phyloP scores from a whole-genome alignment of 1,139 yeast species.

The Debaryomyces udenii region DNA sequence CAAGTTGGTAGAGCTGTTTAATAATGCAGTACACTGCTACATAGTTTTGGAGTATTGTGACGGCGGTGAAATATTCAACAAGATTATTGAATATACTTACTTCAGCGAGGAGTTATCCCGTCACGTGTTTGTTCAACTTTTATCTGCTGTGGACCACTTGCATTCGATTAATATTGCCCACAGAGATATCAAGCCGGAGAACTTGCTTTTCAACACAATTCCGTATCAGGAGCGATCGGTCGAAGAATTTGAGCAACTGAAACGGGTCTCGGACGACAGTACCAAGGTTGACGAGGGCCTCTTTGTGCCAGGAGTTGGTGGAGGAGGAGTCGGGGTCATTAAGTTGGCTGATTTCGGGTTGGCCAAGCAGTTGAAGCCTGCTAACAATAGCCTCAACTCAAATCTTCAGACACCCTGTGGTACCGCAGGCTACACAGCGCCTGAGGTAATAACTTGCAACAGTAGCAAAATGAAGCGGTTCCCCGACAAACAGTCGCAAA shows the following conservation, averaged over 20 bases:
- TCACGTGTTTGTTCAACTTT: constrained; percentile 83
- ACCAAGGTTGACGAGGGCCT: constrained; percentile 85
- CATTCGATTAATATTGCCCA: constrained; percentile 87
- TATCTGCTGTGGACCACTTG: constrained; percentile 77
- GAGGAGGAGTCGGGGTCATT: constrained; percentile 85
- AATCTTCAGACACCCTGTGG: constrained; percentile 72
- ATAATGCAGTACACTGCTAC: constrained; percentile 62
- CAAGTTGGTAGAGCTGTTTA: constrained; percentile 65
- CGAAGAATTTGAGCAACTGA: constrained; percentile 41
- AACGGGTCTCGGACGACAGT: constrained; percentile 75
- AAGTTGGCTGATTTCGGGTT: constrained; percentile 93
- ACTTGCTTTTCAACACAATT: constrained; percentile 64
- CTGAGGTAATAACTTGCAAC: constrained; percentile 74
- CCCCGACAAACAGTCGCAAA: constrained; percentile 41
- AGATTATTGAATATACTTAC: constrained; percentile 88
- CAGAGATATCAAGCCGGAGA: constrained; percentile 94
- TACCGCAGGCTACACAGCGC: constrained; percentile 77
- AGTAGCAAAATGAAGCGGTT: constrained; percentile 16
- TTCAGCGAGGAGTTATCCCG: constrained; percentile 83
- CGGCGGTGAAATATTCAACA: constrained; percentile 96
- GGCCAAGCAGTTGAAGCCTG: constrained; percentile 76
- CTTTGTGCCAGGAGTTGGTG: constrained; percentile 76
- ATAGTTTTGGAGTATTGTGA: constrained; percentile 81
- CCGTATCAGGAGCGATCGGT: constrained; percentile 47
- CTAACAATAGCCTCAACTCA: constrained; percentile 23